phyloP scores from a whole-genome alignment of 192 early-diverging fungal species.

The Coemansia sp. region DNA sequence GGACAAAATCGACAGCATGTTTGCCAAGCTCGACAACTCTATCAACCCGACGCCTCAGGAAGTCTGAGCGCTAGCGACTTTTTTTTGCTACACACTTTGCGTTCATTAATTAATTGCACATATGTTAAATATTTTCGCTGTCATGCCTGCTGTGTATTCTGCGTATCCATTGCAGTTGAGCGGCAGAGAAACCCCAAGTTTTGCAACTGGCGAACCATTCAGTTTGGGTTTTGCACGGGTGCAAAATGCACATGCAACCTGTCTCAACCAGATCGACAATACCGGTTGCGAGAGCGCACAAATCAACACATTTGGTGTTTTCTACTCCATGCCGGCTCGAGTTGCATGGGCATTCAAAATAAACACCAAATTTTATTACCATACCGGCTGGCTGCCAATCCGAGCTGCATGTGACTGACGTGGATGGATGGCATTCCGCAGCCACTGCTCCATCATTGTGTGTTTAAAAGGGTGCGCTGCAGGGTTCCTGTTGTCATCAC shows the following conservation, averaged over 20 bases:
- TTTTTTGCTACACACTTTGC: neutral
- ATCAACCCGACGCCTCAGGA: neutral
- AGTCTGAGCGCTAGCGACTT: neutral
- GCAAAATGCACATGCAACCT: too few relatives aligned
- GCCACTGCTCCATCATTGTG: neutral
- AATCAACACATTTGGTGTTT: too few relatives aligned
- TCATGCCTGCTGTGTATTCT: too few relatives aligned
- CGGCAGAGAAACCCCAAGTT: too few relatives aligned
- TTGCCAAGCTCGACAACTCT: conserved; percentile 42
- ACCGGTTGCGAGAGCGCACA: too few relatives aligned
- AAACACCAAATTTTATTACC: too few relatives aligned
- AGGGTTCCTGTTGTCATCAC: neutral
- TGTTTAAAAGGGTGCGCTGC: neutral
- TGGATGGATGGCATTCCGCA: neutral
- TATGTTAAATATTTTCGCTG: conserved; percentile 2
- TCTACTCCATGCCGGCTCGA: neutral
- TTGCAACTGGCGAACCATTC: too few relatives aligned
- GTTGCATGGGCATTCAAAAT: neutral
- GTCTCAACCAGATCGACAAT: too few relatives aligned
- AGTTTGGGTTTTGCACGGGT: too few relatives aligned
- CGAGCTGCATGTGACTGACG: neutral
- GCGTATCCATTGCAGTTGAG: too few relatives aligned
- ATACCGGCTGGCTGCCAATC: neutral
- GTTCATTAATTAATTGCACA: neutral
- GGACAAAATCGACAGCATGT: conserved; percentile 51